Evolutionary conservation across 2,329 filamentous ascomycete species (phyloP).

Genomic region (Talaromyces sp.): DNA sequence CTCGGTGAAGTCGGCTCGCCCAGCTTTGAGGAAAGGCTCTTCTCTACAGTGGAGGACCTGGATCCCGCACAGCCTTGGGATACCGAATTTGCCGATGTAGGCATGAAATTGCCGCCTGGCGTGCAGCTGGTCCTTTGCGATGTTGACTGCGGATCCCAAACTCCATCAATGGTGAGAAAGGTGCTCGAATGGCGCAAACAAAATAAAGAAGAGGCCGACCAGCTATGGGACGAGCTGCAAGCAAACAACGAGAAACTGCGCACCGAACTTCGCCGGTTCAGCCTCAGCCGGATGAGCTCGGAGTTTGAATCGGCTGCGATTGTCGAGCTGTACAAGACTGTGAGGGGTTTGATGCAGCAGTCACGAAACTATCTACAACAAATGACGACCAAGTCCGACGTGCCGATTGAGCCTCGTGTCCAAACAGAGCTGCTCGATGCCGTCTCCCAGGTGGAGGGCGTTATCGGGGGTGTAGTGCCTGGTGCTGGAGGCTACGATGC

Average conservation of each 20-base stretch:
- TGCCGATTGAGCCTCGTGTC: constrained; percentile 81
- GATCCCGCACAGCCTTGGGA: constrained; percentile 62
- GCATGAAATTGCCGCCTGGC: constrained; percentile 65
- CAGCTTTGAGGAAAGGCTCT: constrained; percentile 63
- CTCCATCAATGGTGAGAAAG: constrained; percentile 91
- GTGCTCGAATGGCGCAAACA: constrained; percentile 75
- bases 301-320: constrained; percentile 13
- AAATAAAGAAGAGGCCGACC: constrained; percentile 58
- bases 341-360: constrained; percentile 48
- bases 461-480: constrained; percentile 86
- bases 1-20: constrained; percentile 63
- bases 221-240: constrained; percentile 73
- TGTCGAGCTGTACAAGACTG: constrained; percentile 44
- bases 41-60: constrained; percentile 60
- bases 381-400: constrained; percentile 69
- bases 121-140: constrained; percentile 87
- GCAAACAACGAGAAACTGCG: constrained; percentile 67
- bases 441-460: constrained; percentile 65
- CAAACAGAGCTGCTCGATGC: constrained; percentile 83
- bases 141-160: constrained; percentile 89
- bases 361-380: constrained; percentile 61
- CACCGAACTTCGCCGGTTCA: constrained; percentile 53
- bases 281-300: constrained; percentile 39
- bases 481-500: constrained; percentile 94
- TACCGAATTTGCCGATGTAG: constrained; percentile 65